phyloP scores from a whole-genome alignment of 83 land plant species.

The Thuja plicata region DNA sequence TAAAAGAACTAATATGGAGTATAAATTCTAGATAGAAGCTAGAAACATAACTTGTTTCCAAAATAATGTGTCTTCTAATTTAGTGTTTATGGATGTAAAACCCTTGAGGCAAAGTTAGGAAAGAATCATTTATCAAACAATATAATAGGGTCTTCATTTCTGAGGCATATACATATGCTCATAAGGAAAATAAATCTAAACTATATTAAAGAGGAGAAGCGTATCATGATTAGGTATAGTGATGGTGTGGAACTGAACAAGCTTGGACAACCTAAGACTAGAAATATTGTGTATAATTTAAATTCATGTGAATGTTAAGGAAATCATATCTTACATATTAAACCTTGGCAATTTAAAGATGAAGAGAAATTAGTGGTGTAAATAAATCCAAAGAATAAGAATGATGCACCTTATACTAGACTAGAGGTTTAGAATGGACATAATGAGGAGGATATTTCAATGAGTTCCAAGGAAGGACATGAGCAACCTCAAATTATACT shows the following conservation, averaged over 20 bases:
- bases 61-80: not conserved
- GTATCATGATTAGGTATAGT: not conserved
- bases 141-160: not conserved
- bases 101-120: not conserved
- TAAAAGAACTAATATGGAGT: too few relatives aligned
- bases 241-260: not conserved
- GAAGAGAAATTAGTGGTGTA: not conserved
- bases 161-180: not conserved
- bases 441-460: not conserved
- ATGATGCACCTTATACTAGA: not conserved
- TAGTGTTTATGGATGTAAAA: not conserved
- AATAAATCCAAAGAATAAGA: not conserved
- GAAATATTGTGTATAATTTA: not conserved
- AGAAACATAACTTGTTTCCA: not conserved
- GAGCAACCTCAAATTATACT: not conserved
- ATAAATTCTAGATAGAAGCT: not conserved
- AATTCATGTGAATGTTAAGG: not conserved
- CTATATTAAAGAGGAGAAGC: not conserved
- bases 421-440: not conserved
- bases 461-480: not conserved
- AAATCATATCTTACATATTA: not conserved
- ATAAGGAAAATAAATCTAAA: not conserved
- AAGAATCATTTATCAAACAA: not conserved
- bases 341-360: not conserved
- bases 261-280: not conserved